A percentile compares a stretch with the other conserved stretches of the same genome.
Conservation (phyloP, 306 rosid species). For the Dalbergia cultrata region DNA sequence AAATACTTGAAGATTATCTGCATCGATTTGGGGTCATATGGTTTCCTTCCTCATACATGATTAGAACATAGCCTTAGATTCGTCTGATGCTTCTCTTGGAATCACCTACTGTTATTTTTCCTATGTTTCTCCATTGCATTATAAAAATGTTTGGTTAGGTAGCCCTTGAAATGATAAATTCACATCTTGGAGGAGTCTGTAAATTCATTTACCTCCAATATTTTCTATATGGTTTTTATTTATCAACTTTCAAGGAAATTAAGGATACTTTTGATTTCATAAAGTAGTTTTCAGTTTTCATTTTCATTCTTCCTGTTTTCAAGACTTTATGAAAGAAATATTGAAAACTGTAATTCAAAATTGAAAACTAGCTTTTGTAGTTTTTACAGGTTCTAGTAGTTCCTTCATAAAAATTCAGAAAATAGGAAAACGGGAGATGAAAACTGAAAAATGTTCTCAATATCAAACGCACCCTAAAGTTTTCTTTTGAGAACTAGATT, state of each 20-base stretch:
- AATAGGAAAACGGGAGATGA: too few relatives aligned
- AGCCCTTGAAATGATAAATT: slow-evolving; percentile 4
- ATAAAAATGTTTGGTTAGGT: background rate
- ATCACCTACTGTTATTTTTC: background rate
- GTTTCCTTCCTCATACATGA: slow-evolving; percentile 9
- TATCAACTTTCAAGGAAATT: slow-evolving; percentile 13
- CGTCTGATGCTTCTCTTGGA: slow-evolving; percentile 7
- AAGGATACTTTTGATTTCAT: too few relatives aligned
- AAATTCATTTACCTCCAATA: slow-evolving; percentile 7
- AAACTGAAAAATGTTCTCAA: too few relatives aligned
- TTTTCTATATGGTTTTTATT: background rate
- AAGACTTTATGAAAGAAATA: too few relatives aligned
- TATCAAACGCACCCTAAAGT: background rate
- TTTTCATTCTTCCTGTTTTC: too few relatives aligned
- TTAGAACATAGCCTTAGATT: slow-evolving; percentile 7
- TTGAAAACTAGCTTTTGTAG: too few relatives aligned
- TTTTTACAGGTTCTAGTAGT: too few relatives aligned
- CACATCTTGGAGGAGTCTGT: too few relatives aligned
- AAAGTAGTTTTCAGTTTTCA: too few relatives aligned
- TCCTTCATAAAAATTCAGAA: too few relatives aligned
- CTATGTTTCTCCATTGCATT: background rate
- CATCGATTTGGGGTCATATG: background rate
- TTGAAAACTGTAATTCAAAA: too few relatives aligned
- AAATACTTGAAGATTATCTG: background rate
- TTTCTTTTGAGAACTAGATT: slow-evolving; percentile 17